Percentiles rank a stretch among this genome's conserved stretches.
phyloP scores from a whole-genome alignment of 345 rosid species.

The Brassica nigra region DNA sequence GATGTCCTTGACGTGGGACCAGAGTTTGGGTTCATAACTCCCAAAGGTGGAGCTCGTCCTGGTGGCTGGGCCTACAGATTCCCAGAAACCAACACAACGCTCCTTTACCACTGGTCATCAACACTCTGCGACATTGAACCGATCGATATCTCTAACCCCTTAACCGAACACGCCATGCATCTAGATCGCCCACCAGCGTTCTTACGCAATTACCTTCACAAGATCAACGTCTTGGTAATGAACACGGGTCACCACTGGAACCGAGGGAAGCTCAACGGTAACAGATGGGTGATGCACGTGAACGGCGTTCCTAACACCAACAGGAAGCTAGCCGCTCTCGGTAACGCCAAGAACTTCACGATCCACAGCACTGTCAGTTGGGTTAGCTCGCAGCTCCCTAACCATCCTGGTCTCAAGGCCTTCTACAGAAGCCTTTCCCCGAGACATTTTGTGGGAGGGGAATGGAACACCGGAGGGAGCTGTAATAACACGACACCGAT shows the following conservation, averaged over 20 bases:
- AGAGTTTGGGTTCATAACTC: slow-evolving; percentile 59
- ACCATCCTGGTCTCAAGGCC: slow-evolving; percentile 57
- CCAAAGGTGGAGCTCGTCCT: slow-evolving; percentile 58
- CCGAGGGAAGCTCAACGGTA: slow-evolving; percentile 64
- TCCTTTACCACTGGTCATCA: slow-evolving; percentile 81
- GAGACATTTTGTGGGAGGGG: slow-evolving; percentile 78
- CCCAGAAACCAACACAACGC: slow-evolving; percentile 64
- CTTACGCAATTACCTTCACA: slow-evolving; percentile 56
- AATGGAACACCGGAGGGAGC: slow-evolving; percentile 90
- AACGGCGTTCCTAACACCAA: slow-evolving; percentile 58
- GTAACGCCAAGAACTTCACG: slow-evolving; percentile 69
- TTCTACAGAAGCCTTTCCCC: slow-evolving; percentile 81
- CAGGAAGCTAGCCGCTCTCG: slow-evolving; percentile 60
- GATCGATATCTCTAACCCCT: slow-evolving; percentile 48
- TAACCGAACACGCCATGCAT: slow-evolving; percentile 72
- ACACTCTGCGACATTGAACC: slow-evolving; percentile 70
- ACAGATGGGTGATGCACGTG: slow-evolving; percentile 75
- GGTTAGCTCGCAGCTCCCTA: slow-evolving; percentile 66
- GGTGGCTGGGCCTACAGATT: slow-evolving; percentile 80
- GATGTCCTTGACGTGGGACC: slow-evolving; percentile 62
- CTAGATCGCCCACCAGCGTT: slow-evolving; percentile 83
- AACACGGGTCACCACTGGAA: slow-evolving; percentile 91
- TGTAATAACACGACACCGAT: slow-evolving; percentile 72
- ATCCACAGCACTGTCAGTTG: slow-evolving; percentile 68
- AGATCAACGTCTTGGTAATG: slow-evolving; percentile 65